These are phyloP conservation scores for Cladorrhinum sp. DNA, from an alignment of 2,329 filamentous ascomycete species.

Conservation along the genomic window DNA sequence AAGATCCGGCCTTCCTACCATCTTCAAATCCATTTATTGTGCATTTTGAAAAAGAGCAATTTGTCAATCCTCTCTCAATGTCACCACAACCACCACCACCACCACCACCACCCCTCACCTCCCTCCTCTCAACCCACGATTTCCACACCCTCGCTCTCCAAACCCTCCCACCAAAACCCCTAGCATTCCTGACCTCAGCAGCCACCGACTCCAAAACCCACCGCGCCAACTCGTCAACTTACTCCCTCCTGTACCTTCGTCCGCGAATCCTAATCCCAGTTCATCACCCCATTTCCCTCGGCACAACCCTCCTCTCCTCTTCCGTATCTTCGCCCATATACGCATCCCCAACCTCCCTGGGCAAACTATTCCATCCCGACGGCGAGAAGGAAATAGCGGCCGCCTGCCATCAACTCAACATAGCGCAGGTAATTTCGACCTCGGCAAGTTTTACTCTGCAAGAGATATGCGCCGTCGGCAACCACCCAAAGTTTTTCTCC, in stretches of 20 bases:
- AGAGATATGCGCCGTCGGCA: constrained; percentile 44
- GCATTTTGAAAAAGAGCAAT: too few species aligned
- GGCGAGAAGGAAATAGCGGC: constrained; percentile 59
- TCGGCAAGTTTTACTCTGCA: constrained; percentile 57
- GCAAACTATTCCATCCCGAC: constrained; percentile 58
- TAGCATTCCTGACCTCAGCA: constrained; percentile 67
- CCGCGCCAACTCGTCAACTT: constrained; percentile 51
- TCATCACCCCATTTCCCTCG: constrained; percentile 43
- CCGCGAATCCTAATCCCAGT: constrained; percentile 59
- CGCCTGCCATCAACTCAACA: constrained; percentile 48
- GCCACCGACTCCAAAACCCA: constrained; percentile 61
- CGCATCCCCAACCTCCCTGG: constrained; percentile 63
- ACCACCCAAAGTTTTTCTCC: constrained; percentile 51
- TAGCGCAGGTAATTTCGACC: constrained; percentile 61
- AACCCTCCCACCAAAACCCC: constrained; percentile 60
- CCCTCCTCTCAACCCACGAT: constrained; percentile 75
- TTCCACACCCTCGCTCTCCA: constrained; percentile 58
- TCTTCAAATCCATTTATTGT: too few species aligned
- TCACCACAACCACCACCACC: constrained; percentile 61
- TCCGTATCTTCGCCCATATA: constrained; percentile 57
- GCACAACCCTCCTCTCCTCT: constrained; percentile 54
- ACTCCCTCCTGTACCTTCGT: constrained; percentile 56
- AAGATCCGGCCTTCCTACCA: neutral
- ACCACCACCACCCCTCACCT: constrained; percentile 52
- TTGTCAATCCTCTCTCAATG: constrained; percentile 61